A percentile compares a stretch with the other conserved stretches of the same genome.
Evolutionary conservation across 306 rosid genomes (phyloP).

Genomic region (Quercus ilex): DNA sequence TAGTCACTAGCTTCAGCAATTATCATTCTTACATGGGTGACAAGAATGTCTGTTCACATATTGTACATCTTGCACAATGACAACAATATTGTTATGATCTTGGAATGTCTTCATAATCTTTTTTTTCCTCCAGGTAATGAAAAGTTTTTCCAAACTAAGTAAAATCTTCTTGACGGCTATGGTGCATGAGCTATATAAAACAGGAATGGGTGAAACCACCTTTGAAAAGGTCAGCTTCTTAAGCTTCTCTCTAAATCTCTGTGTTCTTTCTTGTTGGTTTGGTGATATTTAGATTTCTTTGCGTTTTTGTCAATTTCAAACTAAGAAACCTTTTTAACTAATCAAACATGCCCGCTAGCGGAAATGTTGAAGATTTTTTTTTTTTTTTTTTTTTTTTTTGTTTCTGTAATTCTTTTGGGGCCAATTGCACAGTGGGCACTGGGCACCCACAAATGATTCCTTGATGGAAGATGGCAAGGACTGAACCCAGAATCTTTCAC

Average conservation of each 20-base stretch:
- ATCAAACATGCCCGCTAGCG: neutral
- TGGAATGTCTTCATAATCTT: neutral
- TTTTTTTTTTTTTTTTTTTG: too few species aligned
- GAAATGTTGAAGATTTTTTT: neutral
- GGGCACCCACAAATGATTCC: neutral
- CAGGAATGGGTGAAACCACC: constrained; percentile 95
- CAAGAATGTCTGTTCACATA: neutral
- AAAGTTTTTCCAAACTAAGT: constrained; percentile 59
- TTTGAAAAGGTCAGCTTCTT: constrained; percentile 74
- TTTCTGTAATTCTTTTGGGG: neutral
- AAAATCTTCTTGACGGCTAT: constrained; percentile 87
- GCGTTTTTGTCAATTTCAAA: neutral
- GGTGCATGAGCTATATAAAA: constrained; percentile 85
- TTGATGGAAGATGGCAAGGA: neutral
- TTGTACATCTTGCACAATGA: constrained; percentile 8
- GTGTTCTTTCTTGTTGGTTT: neutral
- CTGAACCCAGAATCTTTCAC: neutral
- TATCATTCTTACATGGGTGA: neutral
- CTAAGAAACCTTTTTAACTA: neutral
- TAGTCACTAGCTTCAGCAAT: neutral
- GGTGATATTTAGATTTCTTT: constrained; percentile 3
- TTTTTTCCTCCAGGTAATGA: constrained; percentile 67
- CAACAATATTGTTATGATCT: constrained; percentile 6
- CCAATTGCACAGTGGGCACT: neutral
- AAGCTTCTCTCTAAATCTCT: constrained; percentile 16